phyloP scores from a whole-genome alignment of 176 grass and related monocot species.

The Raddia guianensis region DNA sequence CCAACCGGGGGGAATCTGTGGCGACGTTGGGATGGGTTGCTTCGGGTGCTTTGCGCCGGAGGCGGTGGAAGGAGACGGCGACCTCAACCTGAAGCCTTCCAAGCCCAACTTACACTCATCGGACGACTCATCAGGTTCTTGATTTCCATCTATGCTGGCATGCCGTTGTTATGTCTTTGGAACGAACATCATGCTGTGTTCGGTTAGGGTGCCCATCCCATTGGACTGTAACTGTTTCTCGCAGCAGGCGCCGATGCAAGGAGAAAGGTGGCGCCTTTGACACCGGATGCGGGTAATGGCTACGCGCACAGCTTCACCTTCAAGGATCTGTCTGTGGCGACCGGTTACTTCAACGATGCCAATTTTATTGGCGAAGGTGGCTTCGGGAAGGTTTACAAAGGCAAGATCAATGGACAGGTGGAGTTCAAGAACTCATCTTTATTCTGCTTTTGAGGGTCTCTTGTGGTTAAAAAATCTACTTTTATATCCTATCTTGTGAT shows the following conservation, averaged over 20 bases:
- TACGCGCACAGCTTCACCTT: slow-evolving; percentile 85
- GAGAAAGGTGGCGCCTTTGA: slow-evolving; percentile 51
- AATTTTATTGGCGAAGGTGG: slow-evolving; percentile 93
- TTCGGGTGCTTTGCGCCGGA: slow-evolving; percentile 64
- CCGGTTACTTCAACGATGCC: slow-evolving; percentile 70
- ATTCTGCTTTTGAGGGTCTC: slow-evolving; percentile 4
- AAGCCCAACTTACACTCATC: slow-evolving; percentile 40
- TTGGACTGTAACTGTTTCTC: slow-evolving; percentile 7
- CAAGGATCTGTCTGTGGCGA: slow-evolving; percentile 74
- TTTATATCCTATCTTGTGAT: background rate
- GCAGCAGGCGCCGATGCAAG: slow-evolving; percentile 46
- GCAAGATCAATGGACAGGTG: slow-evolving; percentile 72
- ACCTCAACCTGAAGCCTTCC: slow-evolving; percentile 47
- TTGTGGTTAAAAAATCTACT: background rate
- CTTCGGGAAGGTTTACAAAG: slow-evolving; percentile 93
- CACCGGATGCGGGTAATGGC: slow-evolving; percentile 50
- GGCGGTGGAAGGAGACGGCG: slow-evolving; percentile 38
- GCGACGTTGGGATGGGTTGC: slow-evolving; percentile 56
- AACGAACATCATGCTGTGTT: background rate
- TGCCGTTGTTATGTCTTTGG: no score
- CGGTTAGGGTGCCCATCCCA: background rate
- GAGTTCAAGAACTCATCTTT: background rate
- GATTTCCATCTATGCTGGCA: background rate
- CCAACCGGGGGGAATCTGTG: background rate
- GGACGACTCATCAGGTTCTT: slow-evolving; percentile 58